Conservation (phyloP, 1,284 basidiomycete species). For the Cutaneotrichosporon daszewskae region DNA sequence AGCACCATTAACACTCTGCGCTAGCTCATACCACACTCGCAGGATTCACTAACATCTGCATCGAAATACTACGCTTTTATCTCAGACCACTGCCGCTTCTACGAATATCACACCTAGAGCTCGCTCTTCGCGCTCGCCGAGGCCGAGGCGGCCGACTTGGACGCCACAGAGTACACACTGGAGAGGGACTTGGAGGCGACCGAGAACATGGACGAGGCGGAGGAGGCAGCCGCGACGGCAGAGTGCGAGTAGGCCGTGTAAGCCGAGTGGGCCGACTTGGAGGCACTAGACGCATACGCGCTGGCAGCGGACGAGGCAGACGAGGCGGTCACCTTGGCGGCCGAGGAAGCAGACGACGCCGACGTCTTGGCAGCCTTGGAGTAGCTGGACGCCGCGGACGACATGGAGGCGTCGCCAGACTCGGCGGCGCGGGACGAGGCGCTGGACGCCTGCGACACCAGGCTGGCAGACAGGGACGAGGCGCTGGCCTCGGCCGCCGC, state of each 20-base stretch:
- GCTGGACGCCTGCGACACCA: slow-evolving; percentile 36
- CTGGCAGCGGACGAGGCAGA: slow-evolving; percentile 35
- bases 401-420: slow-evolving; percentile 31
- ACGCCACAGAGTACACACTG: slow-evolving; percentile 24
- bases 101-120: too few relatives aligned
- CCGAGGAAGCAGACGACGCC: slow-evolving; percentile 44
- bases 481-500: slow-evolving; percentile 16
- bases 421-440: slow-evolving; percentile 33
- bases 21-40: too few relatives aligned
- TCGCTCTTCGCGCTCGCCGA: slow-evolving; percentile 12
- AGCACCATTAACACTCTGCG: too few relatives aligned
- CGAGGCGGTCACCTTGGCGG: slow-evolving; percentile 34
- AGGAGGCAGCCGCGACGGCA: slow-evolving; percentile 20
- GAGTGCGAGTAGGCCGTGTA: slow-evolving; percentile 33
- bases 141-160: slow-evolving; percentile 27
- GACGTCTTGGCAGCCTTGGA: slow-evolving; percentile 38
- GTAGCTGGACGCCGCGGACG: slow-evolving; percentile 34
- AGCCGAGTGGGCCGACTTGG: slow-evolving; percentile 30
- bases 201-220: slow-evolving; percentile 22
- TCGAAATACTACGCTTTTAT: too few relatives aligned
- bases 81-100: too few relatives aligned
- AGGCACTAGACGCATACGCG: slow-evolving; percentile 31
- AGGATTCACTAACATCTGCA: too few relatives aligned
- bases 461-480: slow-evolving; percentile 21
- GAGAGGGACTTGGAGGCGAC: slow-evolving; percentile 22